These are phyloP conservation scores for Tetrapisispora pingtungensis DNA, from an alignment of 805 yeast genomes.

Conservation along the genomic window DNA sequence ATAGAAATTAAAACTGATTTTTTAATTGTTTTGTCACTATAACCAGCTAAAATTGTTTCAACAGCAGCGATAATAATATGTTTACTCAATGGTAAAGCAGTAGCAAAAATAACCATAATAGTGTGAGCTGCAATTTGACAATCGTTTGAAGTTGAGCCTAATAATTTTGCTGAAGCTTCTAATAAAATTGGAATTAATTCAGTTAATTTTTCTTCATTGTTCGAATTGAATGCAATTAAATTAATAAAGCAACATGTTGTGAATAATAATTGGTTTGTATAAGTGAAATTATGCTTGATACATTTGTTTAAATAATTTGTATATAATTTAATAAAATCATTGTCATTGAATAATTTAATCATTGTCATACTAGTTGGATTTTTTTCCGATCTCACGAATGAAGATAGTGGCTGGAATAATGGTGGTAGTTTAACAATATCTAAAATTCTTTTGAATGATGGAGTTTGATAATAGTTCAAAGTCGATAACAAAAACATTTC, in stretches of 20 bases:
- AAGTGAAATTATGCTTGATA: slow-evolving; percentile 46
- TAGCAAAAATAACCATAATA: slow-evolving; percentile 62
- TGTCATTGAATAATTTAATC: slow-evolving; percentile 63
- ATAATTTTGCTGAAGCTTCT: slow-evolving; percentile 47
- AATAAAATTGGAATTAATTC: slow-evolving; percentile 46
- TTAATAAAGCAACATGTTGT: slow-evolving; percentile 61
- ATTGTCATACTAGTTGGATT: slow-evolving; percentile 60
- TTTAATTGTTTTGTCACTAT: slow-evolving; percentile 32
- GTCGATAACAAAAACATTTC: slow-evolving; percentile 63
- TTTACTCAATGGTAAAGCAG: slow-evolving; percentile 53
- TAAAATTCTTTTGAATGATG: slow-evolving; percentile 65
- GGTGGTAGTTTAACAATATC: slow-evolving; percentile 73
- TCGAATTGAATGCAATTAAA: slow-evolving; percentile 48
- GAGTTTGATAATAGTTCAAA: slow-evolving; percentile 69
- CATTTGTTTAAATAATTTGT: slow-evolving; percentile 38
- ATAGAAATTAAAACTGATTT: slow-evolving; percentile 39
- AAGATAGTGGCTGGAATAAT: slow-evolving; percentile 59
- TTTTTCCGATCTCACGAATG: slow-evolving; percentile 53
- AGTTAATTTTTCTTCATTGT: slow-evolving; percentile 35
- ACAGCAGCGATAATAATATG: slow-evolving; percentile 51
- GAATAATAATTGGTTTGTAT: slow-evolving; percentile 65
- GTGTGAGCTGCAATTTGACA: slow-evolving; percentile 79
- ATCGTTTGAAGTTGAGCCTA: slow-evolving; percentile 42
- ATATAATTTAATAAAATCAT: slow-evolving; percentile 57
- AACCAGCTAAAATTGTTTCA: slow-evolving; percentile 43